A percentile compares a stretch with the other conserved stretches of the same genome.
phyloP scores from a whole-genome alignment of 768 basidiomycete species.

The Xerocomellus intermedius region DNA sequence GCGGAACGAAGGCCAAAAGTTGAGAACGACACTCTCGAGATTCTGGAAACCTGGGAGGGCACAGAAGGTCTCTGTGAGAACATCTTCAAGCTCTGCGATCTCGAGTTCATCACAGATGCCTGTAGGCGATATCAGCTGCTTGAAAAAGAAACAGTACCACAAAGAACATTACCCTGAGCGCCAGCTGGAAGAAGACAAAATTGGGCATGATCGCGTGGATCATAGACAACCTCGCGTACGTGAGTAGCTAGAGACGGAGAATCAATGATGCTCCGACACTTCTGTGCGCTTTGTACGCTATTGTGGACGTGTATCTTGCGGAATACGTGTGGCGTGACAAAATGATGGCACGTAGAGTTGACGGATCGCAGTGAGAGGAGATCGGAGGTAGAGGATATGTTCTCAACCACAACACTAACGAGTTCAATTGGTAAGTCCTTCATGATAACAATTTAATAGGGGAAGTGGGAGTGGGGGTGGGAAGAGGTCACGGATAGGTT shows the following conservation, averaged over 20 bases:
- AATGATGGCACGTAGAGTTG: constrained; percentile 25
- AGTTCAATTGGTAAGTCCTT: constrained; percentile 29
- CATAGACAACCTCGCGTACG: constrained; percentile 31
- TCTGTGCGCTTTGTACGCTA: constrained; percentile 28
- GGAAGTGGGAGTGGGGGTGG: too few relatives aligned
- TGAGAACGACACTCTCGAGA: constrained; percentile 23
- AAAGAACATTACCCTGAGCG: constrained; percentile 9
- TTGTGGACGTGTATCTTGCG: constrained; percentile 23
- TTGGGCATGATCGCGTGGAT: constrained; percentile 23
- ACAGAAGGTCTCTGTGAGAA: constrained; percentile 27
- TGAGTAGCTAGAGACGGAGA: constrained; percentile 22
- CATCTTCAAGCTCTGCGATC: constrained; percentile 33
- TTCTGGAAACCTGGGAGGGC: constrained; percentile 19
- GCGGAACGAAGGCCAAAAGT: constrained; percentile 33
- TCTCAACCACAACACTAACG: constrained; percentile 23
- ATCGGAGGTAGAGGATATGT: constrained; percentile 23
- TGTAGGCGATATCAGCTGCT: constrained; percentile 1
- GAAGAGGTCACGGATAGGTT: background rate
- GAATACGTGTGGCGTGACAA: constrained; percentile 28
- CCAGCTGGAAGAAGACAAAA: constrained; percentile 24
- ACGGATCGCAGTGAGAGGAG: constrained; percentile 29
- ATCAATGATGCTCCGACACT: constrained; percentile 21
- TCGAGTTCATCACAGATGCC: constrained; percentile 27
- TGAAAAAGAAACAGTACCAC: too few relatives aligned
- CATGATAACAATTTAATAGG: constrained; percentile 9